Conservation (phyloP, 2,329 filamentous ascomycete genomes). For the Madurella fahalii region DNA sequence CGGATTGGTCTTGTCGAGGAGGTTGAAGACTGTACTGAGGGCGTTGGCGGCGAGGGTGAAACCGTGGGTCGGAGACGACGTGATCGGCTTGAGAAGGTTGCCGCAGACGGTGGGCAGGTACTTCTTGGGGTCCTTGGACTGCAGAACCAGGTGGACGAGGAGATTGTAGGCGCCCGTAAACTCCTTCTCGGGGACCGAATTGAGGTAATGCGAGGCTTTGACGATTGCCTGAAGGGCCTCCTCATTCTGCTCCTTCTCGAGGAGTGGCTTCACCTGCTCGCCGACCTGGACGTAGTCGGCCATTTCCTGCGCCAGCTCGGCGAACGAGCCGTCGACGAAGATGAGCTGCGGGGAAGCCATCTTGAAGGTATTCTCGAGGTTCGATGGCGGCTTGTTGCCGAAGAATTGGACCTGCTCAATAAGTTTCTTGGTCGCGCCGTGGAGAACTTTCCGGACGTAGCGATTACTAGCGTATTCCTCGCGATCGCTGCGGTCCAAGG, state of each 20-base stretch:
- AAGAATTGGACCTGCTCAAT: constrained; percentile 7
- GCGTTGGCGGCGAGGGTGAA: constrained; percentile 82
- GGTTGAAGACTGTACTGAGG: constrained; percentile 95
- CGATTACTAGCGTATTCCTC: neutral
- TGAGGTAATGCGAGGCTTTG: constrained; percentile 70
- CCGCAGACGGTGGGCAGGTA: constrained; percentile 85
- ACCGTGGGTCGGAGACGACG: constrained; percentile 80
- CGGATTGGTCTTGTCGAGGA: constrained; percentile 70
- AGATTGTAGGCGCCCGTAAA: constrained; percentile 96
- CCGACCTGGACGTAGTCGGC: constrained; percentile 87
- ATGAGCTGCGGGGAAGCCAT: constrained; percentile 56
- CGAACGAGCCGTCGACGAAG: constrained; percentile 87
- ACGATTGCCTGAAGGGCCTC: constrained; percentile 88
- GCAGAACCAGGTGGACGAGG: constrained; percentile 85
- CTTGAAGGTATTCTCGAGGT: constrained; percentile 22
- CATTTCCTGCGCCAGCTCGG: constrained; percentile 91
- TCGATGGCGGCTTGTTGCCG: constrained; percentile 1
- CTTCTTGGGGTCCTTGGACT: constrained; percentile 78
- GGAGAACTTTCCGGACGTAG: constrained; percentile 10
- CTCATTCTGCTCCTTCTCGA: constrained; percentile 73
- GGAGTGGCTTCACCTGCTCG: constrained; percentile 70
- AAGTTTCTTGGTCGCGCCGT: constrained; percentile 1
- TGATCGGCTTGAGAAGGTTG: constrained; percentile 82
- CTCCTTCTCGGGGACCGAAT: constrained; percentile 89
- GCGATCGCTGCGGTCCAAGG: constrained; percentile 1